Evolutionary conservation across 148 eudicot species (phyloP), one percentile per base, ranked within the genome.

Genomic region (Rhododendron molle): DNA sequence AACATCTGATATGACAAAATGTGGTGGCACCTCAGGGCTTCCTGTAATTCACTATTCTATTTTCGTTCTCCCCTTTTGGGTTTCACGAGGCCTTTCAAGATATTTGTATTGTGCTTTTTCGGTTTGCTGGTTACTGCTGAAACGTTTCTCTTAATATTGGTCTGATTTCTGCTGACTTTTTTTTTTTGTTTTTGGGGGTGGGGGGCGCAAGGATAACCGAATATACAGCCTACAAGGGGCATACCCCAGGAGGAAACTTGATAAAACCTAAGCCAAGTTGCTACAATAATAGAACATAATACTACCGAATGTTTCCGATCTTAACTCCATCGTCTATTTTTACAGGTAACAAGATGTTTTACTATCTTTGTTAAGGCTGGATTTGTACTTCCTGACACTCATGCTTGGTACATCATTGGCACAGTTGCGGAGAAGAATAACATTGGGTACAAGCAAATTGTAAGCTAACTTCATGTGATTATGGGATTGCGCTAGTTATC

Each of bases 361-460:
- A 34, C 43, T 83, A 65, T 67, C 84, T 79, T 77, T 77, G 36
- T 88, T 88, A 82, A 96, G 99, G 99, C 98, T 91, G 99, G 98
- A 85, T 90, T 97, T 86, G 99, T 98, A 86, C 94, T 97, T 92
- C 90, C 95, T 81, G 99, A 97, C 83, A 91, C 90, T 84, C 95
- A 95, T 92, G 92, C 98, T 32, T 97, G 99, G 99, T 90, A 86
- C 82, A 93, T 92, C 85, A 93, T 97, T 89, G 99, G 95, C 90
- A 93, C 96, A 86, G 93, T 97, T 86, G 99, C 99, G 6, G 98
- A 96, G 89, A 97, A 94, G 90, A 93, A 97, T 90, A 94, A 93
- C 76, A 91, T 95, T 88, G 99, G 99, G 78, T 97, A 89, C 84
- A 97, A 95, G 87, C 99, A 97, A 91, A 90, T 92, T 87, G 99